These are phyloP conservation scores for Verbena officinalis DNA, from an alignment of 257 asterid genomes.

Conservation along the genomic window DNA sequence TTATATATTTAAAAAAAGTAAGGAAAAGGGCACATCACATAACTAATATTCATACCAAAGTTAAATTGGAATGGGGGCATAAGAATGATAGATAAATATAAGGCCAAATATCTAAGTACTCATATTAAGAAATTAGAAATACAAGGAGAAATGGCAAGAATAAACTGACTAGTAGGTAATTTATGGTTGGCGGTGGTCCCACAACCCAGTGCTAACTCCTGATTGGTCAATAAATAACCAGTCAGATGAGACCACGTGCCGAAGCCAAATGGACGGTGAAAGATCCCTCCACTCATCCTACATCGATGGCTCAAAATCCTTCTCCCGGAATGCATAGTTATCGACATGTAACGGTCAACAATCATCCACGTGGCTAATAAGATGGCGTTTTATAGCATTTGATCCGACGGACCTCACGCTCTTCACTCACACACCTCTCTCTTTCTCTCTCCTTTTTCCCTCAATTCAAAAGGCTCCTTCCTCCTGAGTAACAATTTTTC, in stretches of 20 bases:
- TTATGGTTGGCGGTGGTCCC: slow-evolving; percentile 27
- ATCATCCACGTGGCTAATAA: slow-evolving; percentile 49
- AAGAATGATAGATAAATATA: too few species aligned
- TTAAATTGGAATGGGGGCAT: too few species aligned
- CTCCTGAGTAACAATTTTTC: slow-evolving; percentile 22
- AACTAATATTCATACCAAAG: too few species aligned
- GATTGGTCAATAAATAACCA: slow-evolving; percentile 31
- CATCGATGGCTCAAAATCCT: slow-evolving; percentile 45
- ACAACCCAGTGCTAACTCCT: slow-evolving; percentile 23
- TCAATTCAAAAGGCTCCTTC: background rate
- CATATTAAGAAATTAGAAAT: too few species aligned
- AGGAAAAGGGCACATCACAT: too few species aligned
- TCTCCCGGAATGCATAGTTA: slow-evolving; percentile 33
- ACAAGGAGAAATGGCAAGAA: too few species aligned
- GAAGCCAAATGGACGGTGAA: slow-evolving; percentile 41
- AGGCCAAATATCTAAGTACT: too few species aligned
- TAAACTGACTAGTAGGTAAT: too few species aligned
- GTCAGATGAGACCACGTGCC: slow-evolving; percentile 46
- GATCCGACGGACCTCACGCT: slow-evolving; percentile 62
- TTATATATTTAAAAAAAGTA: too few species aligned
- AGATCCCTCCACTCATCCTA: slow-evolving; percentile 45
- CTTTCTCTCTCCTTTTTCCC: slow-evolving; percentile 14
- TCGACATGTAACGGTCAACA: slow-evolving; percentile 51
- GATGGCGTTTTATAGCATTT: slow-evolving; percentile 55
- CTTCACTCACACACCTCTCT: slow-evolving; percentile 12